A percentile compares a stretch with the other conserved stretches of the same genome.
Evolutionary conservation across 306 rosid genomes (phyloP).

Genomic region (Acacia confusa): DNA sequence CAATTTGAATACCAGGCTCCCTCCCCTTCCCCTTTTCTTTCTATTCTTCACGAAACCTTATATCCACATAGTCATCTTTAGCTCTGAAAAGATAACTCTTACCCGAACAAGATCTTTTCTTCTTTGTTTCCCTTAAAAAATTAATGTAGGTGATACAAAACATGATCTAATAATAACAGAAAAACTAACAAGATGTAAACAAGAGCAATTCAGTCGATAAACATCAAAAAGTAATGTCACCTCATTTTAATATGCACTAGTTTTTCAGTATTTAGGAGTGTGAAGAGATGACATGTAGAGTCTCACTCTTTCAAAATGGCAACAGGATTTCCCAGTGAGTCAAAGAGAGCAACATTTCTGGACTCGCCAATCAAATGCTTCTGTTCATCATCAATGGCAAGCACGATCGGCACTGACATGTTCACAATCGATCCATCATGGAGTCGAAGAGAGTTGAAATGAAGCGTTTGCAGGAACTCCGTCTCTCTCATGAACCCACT

Average conservation of each 20-base stretch:
- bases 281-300: neutral
- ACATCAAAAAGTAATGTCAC: neutral
- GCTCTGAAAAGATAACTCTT: neutral
- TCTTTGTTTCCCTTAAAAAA: too few relatives aligned
- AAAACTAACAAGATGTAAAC: too few relatives aligned
- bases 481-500: constrained; percentile 85
- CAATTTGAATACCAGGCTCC: neutral
- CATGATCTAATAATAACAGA: too few relatives aligned
- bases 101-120: neutral
- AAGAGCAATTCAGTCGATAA: neutral
- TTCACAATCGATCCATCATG: constrained; percentile 73
- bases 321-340: constrained; percentile 59
- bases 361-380: constrained; percentile 72
- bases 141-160: too few relatives aligned
- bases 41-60: neutral
- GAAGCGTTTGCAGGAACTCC: constrained; percentile 99
- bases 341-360: constrained; percentile 72
- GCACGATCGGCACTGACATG: constrained; percentile 90
- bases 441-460: constrained; percentile 86
- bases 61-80: neutral
- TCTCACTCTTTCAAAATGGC: constrained; percentile 87
- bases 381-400: constrained; percentile 83
- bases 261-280: neutral
- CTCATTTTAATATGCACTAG: neutral
- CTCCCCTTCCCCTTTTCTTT: neutral